Conservation (phyloP, 495 filamentous ascomycete genomes). For the Penicillium ochrochloron region DNA sequence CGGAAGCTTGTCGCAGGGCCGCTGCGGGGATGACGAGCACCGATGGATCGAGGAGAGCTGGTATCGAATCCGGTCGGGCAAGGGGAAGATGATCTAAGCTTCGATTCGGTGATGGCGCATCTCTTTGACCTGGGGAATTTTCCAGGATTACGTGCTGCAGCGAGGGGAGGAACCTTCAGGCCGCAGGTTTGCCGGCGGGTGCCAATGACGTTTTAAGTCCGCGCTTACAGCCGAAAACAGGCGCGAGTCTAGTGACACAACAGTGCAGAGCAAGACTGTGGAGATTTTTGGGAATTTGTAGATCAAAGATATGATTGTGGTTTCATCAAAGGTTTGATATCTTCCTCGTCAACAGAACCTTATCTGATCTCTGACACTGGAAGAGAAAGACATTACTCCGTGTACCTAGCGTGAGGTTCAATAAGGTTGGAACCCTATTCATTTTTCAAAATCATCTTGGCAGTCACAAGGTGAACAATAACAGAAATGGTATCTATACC, state of each 20-base stretch:
- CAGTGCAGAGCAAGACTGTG: not conserved
- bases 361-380: not conserved
- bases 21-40: conserved; percentile 15
- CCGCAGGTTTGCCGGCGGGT: conserved; percentile 25
- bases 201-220: conserved; percentile 33
- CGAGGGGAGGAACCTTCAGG: conserved; percentile 11
- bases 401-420: not conserved
- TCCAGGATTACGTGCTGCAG: conserved; percentile 13
- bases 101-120: conserved; percentile 20
- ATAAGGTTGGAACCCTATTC: too few species aligned
- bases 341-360: not conserved
- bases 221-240: conserved; percentile 35
- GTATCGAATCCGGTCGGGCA: not conserved
- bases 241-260: not conserved
- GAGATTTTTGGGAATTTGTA: not conserved
- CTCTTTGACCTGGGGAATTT: conserved; percentile 6
- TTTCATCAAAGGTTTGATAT: not conserved
- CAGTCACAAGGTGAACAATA: too few species aligned
- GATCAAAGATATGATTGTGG: not conserved
- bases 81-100: not conserved
- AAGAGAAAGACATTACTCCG: too few species aligned
- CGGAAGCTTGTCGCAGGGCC: conserved; percentile 20
- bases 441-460: too few species aligned
- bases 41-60: conserved; percentile 5
- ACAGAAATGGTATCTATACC: too few species aligned